Evolutionary conservation across 352 stramenopile genomes (phyloP), one percentile per base, ranked within the genome.

Genomic region (Halophytophthora batemanensis): DNA sequence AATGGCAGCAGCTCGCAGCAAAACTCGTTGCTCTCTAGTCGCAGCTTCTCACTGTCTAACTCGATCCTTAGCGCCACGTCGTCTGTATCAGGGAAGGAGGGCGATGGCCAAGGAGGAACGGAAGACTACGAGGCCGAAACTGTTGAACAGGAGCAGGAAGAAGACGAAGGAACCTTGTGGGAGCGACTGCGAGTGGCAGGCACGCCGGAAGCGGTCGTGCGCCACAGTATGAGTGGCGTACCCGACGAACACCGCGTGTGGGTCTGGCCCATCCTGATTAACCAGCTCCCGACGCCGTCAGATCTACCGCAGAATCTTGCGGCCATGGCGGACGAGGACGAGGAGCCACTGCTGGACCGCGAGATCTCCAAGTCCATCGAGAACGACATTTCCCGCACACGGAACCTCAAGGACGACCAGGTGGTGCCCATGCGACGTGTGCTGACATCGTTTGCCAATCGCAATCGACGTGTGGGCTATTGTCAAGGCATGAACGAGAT

Each of bases 401-500:
- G 76, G 3, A 82, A 83, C 47, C 54, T 90, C 13, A 56, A 69
- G 17, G 61, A 76, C 7, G 71, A 78, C 25, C 73, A 87, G 61
- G 61, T 72, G 6, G 53, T 61, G 21, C 61, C 71, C 11, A 89
- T 93, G 75, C 64, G 78, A 6, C 69, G 76, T 38, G 78, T 90
- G 14, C 70, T 93, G 10, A 76, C 75, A 18, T 73, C 78, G 11
- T 93, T 93, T 72, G 82, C 82, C 2, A 68, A 65, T 42, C 76
- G 80, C 23, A 90, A 90, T 55, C 79, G 80, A 6, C 71, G 78
- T 1, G 79, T 93, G 29, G 82, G 82, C 0, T 93, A 93, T 45
- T 93, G 82, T 29, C 82, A 93, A 54, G 82, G 82, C 11, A 93
- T 93, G 82, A 93, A 93, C 46, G 82, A 93, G 56, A 86, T 93